Evolutionary conservation across 441 rosid genomes (phyloP), one percentile per base, ranked within the genome.

Genomic region (Erodium trifolium): DNA sequence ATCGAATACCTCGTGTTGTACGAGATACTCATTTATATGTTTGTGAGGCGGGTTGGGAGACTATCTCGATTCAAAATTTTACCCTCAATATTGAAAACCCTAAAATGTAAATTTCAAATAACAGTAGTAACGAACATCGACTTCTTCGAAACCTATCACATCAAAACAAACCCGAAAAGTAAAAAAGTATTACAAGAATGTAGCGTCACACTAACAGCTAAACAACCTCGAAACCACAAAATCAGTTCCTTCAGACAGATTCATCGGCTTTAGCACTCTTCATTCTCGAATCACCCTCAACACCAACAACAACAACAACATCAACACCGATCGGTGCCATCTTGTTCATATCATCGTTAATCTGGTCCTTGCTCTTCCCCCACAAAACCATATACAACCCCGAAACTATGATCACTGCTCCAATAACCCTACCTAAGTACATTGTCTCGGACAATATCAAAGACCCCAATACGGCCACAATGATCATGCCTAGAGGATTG

Each of bases 371-470:
- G 76, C 82, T 78, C 70, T 82, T 85, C 0, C 88, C 92, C 92
- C 89, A 85, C 34, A 85, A 71, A 65, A 85, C 86, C 39, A 78
- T 73, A 37, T 83, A 87, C 12, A 85, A 72, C n/a, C 92, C 89
- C 45, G 77, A 47, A 41, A 85, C 82, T 57, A 85, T 83, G 57
- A 81, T 71, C 18, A 75, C 3, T 51, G 83, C 85, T 74, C 89
- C 91, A 27, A 85, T 68, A 17, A 81, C 66, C 80, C 87, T 85
- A 67, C 88, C 93, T 13, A 82, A 53, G 67, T 45, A 73, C 80
- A 83, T 60, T 51, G 77, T 67, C 72, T 86, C 90, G 5, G 84
- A 63, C 67, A 87, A 76, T 68, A 82, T 9, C 67, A 83, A 71
- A 63, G 87, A 83, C 34, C 93, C 84, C 59, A 83, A 55, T 14